Evolutionary conservation across 176 grass and related monocot genomes (phyloP), one percentile per base, ranked within the genome.

Genomic region (Dendrocalamus sinicus): DNA sequence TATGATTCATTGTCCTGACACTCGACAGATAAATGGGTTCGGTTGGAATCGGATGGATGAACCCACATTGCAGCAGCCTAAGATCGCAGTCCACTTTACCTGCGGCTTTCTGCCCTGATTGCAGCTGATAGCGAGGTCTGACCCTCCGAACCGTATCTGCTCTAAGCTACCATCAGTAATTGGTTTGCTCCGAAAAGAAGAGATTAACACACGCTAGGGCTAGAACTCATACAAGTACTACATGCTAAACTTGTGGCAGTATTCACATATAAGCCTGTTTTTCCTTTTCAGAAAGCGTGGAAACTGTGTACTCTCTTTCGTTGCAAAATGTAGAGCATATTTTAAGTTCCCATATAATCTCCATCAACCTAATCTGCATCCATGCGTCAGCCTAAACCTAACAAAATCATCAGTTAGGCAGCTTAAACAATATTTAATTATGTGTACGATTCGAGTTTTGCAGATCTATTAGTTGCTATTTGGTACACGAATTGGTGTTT

Each of bases 51-150:
- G 45, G 53, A 35, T 59, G n/a, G 43, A 61, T 70, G 28, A 32
- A 69, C 50, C 14, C 4, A 26, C n/a, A 81, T 71, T 46, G 23
- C 46, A 9, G 4, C 22, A 52, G 51, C 14, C 23, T 20, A 54
- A 69, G 4, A 16, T 61, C 81, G 69, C 69, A 52, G 30, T 23
- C 71, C 67, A 73, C 67, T 86, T 86, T 52, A 63, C 28, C 4
- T 35, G 70, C 19, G 55, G n/a, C 32, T 77, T 71, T 72, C 53
- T 67, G 47, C 50, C 15, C 24, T 32, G 23, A 14, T 81, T 63
- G 35, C 39, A 12, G 11, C n/a, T 81, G 78, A 90, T 19, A 64
- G 72, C 7, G 78, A 90, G 17, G 54, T 65, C 54, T 70, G 66
- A 82, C 53, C 41, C 9, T 54, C 44, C 65, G 55, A 44, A 32